These are phyloP conservation scores for Diaporthe batatas DNA, from an alignment of 2,329 filamentous ascomycete genomes.

Conservation along the genomic window DNA sequence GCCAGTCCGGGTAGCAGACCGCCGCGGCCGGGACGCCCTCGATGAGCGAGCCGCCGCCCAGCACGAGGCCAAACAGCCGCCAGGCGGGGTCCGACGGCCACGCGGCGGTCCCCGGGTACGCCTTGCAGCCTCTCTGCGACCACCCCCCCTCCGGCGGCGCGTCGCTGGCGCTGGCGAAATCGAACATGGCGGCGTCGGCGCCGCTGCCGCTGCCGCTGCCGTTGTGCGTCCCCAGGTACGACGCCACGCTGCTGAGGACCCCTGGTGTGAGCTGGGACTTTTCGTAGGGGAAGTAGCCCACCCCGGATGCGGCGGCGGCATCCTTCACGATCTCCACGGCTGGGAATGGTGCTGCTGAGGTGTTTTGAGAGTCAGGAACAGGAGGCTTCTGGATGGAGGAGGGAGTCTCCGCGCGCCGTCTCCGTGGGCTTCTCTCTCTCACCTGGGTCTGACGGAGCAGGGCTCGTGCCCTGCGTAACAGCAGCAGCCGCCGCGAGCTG, in stretches of 20 bases:
- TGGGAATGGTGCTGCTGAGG: background rate
- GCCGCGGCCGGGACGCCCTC: conserved; percentile 28
- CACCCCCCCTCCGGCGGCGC: background rate
- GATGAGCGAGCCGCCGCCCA: conserved; percentile 28
- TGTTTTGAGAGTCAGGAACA: background rate
- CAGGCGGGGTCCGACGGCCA: conserved; percentile 38
- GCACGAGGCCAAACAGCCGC: conserved; percentile 28
- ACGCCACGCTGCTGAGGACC: conserved; percentile 20
- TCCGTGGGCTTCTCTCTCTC: background rate
- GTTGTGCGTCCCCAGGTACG: background rate
- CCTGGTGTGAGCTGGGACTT: conserved; percentile 19
- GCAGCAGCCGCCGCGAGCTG: background rate
- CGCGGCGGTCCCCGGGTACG: conserved; percentile 30
- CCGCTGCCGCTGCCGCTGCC: background rate
- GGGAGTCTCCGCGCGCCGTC: too few species aligned
- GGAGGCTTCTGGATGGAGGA: too few species aligned
- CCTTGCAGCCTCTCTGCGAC: conserved; percentile 31
- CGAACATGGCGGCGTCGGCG: background rate
- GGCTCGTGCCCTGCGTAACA: background rate
- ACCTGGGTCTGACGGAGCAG: background rate
- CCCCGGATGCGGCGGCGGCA: background rate
- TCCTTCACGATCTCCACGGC: background rate
- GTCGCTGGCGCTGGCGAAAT: conserved; percentile 17
- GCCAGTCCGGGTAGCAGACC: conserved; percentile 35
- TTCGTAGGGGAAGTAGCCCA: conserved; percentile 28